Base-by-base conservation (phyloP, 495 filamentous ascomycete genomes). In the Podospora comata region DNA sequence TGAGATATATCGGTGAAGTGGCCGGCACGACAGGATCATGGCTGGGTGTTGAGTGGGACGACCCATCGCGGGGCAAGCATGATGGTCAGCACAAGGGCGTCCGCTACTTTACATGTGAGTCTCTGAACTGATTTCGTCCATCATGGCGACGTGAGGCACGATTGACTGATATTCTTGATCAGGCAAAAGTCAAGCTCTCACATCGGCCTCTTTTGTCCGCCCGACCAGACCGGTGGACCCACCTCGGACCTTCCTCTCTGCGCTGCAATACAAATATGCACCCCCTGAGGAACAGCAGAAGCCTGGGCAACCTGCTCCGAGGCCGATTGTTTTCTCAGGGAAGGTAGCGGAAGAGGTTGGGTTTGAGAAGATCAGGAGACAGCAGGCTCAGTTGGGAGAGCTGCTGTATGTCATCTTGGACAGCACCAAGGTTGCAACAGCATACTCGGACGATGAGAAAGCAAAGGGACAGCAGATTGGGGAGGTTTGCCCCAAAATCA, bases 41-140 rank as follows among this genome's bases (percentile, higher is more conserved):
- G 96, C 82, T 99, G 20, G 95, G 95, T 28, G 92, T 98, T 20
- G 95, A 99, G 83, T 99, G 96, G 96, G 95, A 98, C 79, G 90
- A 97, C 73, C 81, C 87, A 65, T 81, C 80, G 55, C 82, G 92
- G 73, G 96, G 95, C 34, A 98, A 97, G 81, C 93, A 99, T 80
- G 86, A 92, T 68, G 95, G 96, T 11, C 87, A 89, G 66, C 87
- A 94, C 80, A 87, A 87, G 27, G 93, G 91, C 61, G 81, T 86
- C 70, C 87, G 84, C 66, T 97, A 98, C 75, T 98, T 98, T 72
- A 83, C 84, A 71, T 97, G 94, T 97, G 82, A 67, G 79, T 73
- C 7, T 20, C 23, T 23, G 23, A 23, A 34, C 15, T 32, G 16
- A 26, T 16, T 11, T 16, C 20, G 3, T 19, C 30, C 18, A 54